Evolutionary conservation across 768 basidiomycete species (phyloP).

Genomic region (Phlebiopsis gigantea): DNA sequence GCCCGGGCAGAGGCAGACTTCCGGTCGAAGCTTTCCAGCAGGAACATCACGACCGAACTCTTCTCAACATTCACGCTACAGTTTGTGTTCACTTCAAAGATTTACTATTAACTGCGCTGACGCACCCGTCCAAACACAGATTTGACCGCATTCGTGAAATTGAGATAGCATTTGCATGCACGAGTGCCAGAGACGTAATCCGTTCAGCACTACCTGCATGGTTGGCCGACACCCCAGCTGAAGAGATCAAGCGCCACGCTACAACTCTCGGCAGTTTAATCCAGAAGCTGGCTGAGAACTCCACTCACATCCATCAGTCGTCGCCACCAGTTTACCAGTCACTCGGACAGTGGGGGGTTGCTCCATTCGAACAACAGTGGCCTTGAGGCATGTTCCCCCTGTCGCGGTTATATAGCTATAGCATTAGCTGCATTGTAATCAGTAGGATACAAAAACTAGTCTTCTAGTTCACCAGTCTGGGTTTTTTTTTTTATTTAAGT

Average conservation of each 20-base stretch:
- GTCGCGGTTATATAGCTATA: too few species aligned
- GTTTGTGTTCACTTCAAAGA: background rate
- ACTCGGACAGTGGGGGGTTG: too few species aligned
- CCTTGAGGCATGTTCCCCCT: too few species aligned
- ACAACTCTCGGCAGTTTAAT: background rate
- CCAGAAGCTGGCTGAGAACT: too few species aligned
- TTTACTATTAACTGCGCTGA: background rate
- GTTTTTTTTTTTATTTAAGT: too few species aligned
- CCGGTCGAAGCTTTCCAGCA: slow-evolving; percentile 8
- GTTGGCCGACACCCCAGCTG: background rate
- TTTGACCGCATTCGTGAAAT: slow-evolving; percentile 4
- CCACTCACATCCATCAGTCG: too few species aligned
- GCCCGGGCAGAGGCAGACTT: slow-evolving; percentile 13
- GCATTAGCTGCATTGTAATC: too few species aligned
- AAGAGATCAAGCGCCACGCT: background rate
- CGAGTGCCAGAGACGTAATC: background rate
- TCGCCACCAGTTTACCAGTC: too few species aligned
- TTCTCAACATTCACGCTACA: slow-evolving; percentile 17
- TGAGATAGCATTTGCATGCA: slow-evolving; percentile 1
- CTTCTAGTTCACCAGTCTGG: too few species aligned
- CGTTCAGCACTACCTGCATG: background rate
- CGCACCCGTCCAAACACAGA: background rate
- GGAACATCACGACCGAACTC: slow-evolving; percentile 20
- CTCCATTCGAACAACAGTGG: too few species aligned
- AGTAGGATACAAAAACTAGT: too few species aligned